phyloP scores from a whole-genome alignment of 2,329 filamentous ascomycete species.

The Penicillium sp. region DNA sequence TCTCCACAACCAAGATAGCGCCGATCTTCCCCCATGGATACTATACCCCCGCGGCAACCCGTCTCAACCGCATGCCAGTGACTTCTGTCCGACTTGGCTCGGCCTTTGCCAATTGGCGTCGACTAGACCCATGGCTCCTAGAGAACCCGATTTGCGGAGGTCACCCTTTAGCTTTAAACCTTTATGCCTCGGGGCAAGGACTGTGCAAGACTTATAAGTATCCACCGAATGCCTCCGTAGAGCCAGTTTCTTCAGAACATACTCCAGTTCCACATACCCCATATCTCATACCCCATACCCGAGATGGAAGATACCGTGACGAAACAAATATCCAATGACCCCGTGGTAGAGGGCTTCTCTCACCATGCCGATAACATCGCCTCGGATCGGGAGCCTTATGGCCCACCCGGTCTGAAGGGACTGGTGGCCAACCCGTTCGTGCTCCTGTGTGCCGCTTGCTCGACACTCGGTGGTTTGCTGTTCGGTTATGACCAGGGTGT shows the following conservation, averaged over 20 bases:
- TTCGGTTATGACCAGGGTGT: conserved; percentile 54
- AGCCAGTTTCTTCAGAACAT: neutral
- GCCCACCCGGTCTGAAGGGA: conserved; percentile 46
- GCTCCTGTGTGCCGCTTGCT: conserved; percentile 54
- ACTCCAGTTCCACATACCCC: neutral
- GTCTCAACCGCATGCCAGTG: neutral
- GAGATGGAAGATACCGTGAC: conserved; percentile 24
- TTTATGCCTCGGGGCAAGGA: neutral
- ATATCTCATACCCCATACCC: neutral
- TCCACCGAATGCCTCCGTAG: neutral
- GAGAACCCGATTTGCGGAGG: neutral
- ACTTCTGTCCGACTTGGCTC: neutral
- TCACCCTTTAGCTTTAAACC: neutral
- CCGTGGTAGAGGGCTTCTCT: conserved; percentile 29
- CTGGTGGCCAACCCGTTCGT: conserved; percentile 54
- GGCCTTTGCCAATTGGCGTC: neutral
- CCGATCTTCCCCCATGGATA: conserved; percentile 3
- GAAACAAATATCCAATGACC: conserved; percentile 22
- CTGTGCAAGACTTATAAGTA: neutral
- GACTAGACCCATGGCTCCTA: neutral
- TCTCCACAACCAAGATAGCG: conserved; percentile 2
- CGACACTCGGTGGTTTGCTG: conserved; percentile 52
- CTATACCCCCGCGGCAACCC: neutral
- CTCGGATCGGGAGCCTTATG: conserved; percentile 34
- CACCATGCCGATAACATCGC: conserved; percentile 38